Percentiles rank a stretch among this genome's conserved stretches.
phyloP scores from a whole-genome alignment of 2,329 filamentous ascomycete species.

The Exophiala viscosa region DNA sequence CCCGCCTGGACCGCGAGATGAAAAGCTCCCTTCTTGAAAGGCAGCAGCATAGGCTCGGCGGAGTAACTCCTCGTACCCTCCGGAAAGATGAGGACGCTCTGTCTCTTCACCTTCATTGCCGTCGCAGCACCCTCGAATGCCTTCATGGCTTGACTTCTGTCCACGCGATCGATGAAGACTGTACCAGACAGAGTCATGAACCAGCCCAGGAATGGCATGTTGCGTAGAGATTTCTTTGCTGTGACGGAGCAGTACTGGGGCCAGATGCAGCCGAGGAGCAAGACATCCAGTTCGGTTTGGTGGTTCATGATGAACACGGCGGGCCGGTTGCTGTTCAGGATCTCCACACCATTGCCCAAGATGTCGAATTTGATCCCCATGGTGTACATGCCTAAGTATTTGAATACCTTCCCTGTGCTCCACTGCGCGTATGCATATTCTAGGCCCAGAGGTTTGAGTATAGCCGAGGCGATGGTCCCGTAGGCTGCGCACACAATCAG shows the following conservation, averaged over 20 bases:
- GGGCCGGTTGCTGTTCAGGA: constrained; percentile 65
- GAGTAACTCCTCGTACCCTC: constrained; percentile 92
- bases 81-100: constrained; percentile 56
- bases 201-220: constrained; percentile 83
- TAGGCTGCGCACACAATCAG: constrained; percentile 58
- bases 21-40: constrained; percentile 99
- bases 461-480: constrained; percentile 70
- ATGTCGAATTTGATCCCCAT: constrained; percentile 74
- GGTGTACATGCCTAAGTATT: constrained; percentile 68
- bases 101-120: constrained; percentile 68
- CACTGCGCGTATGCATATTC: constrained; percentile 78
- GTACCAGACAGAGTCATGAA: constrained; percentile 86
- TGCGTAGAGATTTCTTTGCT: constrained; percentile 79
- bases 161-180: constrained; percentile 92
- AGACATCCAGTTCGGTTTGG: constrained; percentile 91
- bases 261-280: constrained; percentile 85
- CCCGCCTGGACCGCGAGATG: constrained; percentile 91
- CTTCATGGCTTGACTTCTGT: constrained; percentile 73
- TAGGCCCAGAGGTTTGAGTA: constrained; percentile 63
- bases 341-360: constrained; percentile 60
- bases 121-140: constrained; percentile 79
- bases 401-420: constrained; percentile 74
- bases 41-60: constrained; percentile 72
- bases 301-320: constrained; percentile 93
- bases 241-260: constrained; percentile 90